Percentiles rank a stretch among this genome's conserved stretches.
phyloP scores from a whole-genome alignment of 2,329 filamentous ascomycete species.

The Polytolypa hystricis region DNA sequence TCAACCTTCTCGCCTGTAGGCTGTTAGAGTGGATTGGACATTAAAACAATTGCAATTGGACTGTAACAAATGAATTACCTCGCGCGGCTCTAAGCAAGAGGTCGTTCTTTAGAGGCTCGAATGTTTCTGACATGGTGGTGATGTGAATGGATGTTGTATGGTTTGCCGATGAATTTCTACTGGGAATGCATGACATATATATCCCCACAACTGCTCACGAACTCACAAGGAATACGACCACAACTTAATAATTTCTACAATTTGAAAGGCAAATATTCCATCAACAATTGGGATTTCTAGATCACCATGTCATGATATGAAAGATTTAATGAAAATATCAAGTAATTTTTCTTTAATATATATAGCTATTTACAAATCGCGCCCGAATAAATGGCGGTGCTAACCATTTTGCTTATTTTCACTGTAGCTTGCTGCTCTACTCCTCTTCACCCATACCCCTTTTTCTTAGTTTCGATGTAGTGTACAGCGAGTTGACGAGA shows the following conservation, averaged over 20 bases:
- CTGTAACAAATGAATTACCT: slow-evolving; percentile 43
- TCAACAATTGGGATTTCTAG: too few species aligned
- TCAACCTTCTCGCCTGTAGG: slow-evolving; percentile 72
- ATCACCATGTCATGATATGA: too few species aligned
- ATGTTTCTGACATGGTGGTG: slow-evolving; percentile 30
- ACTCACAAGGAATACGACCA: too few species aligned
- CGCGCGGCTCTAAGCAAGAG: slow-evolving; percentile 79
- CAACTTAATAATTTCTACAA: too few species aligned
- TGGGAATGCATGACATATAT: too few species aligned
- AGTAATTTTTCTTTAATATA: not conserved
- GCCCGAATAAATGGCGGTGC: too few species aligned
- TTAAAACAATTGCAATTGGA: not conserved
- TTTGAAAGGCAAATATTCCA: too few species aligned
- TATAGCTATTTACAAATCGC: too few species aligned
- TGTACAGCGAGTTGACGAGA: slow-evolving; percentile 22
- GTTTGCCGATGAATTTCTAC: too few species aligned
- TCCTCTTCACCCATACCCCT: slow-evolving; percentile 18
- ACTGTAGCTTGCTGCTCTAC: slow-evolving; percentile 7
- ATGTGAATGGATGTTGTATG: too few species aligned
- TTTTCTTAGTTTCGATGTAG: slow-evolving; percentile 32
- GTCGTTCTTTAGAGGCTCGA: slow-evolving; percentile 84
- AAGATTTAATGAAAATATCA: too few species aligned
- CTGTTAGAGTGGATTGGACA: not conserved
- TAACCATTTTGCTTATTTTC: not conserved
- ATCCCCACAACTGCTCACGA: too few species aligned